Conservation (phyloP, 129 eudicot genomes). For the Daucus carota region DNA sequence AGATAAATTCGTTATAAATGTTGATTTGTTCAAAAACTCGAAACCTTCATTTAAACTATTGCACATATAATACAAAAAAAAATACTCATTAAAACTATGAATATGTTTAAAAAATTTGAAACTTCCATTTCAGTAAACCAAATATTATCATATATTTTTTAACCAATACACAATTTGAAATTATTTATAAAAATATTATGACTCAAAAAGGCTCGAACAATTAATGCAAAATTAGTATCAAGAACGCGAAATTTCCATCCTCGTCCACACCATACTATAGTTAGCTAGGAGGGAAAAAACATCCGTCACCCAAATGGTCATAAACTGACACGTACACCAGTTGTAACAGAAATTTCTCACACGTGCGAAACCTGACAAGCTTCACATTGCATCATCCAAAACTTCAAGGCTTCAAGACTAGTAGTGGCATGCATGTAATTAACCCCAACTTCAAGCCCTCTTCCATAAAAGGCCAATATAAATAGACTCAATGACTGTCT, state of each 20-base stretch:
- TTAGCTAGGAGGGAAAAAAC: not conserved
- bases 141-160: no score
- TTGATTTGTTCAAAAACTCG: no score
- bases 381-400: not conserved
- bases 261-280: not conserved
- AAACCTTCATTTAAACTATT: no score
- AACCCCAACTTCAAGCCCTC: not conserved
- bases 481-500: not conserved
- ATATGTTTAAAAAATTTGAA: no score
- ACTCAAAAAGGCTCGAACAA: no score
- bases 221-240: no score
- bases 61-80: no score
- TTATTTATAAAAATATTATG: no score
- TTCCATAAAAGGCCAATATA: not conserved
- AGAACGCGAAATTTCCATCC: not conserved
- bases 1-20: no score
- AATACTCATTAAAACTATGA: no score
- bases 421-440: not conserved
- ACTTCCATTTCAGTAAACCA: no score
- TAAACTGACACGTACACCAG: not conserved
- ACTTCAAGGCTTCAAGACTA: not conserved
- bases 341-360: not conserved
- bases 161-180: no score
- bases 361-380: not conserved
- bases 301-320: not conserved